These are phyloP conservation scores for Venturia effusa DNA, from an alignment of 2,329 filamentous ascomycete species.

Conservation along the genomic window DNA sequence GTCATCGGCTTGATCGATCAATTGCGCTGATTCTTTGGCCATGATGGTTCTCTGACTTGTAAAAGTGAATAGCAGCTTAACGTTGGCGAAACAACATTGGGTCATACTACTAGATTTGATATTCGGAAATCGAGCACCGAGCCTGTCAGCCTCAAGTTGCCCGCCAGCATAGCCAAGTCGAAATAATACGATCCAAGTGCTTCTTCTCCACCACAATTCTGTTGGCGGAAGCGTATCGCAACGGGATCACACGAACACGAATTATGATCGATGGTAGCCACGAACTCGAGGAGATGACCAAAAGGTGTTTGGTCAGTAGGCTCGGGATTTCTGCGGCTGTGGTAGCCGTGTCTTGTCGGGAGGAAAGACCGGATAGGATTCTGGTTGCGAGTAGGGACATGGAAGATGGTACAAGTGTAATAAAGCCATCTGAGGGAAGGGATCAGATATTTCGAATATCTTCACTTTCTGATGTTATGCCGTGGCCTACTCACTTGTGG, in stretches of 20 bases:
- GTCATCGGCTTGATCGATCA: background rate
- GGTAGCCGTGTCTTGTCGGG: slow-evolving; percentile 72
- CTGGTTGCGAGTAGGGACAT: slow-evolving; percentile 70
- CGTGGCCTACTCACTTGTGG: slow-evolving; percentile 47
- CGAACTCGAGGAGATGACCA: slow-evolving; percentile 61
- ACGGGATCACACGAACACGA: slow-evolving; percentile 63
- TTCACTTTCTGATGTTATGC: background rate
- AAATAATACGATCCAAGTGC: slow-evolving; percentile 54
- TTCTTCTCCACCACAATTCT: slow-evolving; percentile 65
- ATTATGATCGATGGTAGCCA: slow-evolving; percentile 63
- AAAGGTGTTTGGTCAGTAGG: slow-evolving; percentile 46
- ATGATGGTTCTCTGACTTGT: slow-evolving; percentile 19
- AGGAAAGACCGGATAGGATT: slow-evolving; percentile 60
- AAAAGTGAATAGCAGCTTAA: slow-evolving; percentile 55
- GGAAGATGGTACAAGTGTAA: slow-evolving; percentile 70
- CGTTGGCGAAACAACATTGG: slow-evolving; percentile 60
- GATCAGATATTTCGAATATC: background rate
- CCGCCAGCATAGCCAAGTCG: slow-evolving; percentile 54
- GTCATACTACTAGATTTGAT: slow-evolving; percentile 51
- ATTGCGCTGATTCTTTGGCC: slow-evolving; percentile 14
- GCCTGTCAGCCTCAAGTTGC: slow-evolving; percentile 44
- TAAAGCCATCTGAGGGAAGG: slow-evolving; percentile 56
- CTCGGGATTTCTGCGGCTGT: slow-evolving; percentile 33
- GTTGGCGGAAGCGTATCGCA: slow-evolving; percentile 56
- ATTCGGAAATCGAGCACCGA: slow-evolving; percentile 64